Evolutionary conservation across 306 rosid genomes (phyloP).

Genomic region (Medicago arabica): DNA sequence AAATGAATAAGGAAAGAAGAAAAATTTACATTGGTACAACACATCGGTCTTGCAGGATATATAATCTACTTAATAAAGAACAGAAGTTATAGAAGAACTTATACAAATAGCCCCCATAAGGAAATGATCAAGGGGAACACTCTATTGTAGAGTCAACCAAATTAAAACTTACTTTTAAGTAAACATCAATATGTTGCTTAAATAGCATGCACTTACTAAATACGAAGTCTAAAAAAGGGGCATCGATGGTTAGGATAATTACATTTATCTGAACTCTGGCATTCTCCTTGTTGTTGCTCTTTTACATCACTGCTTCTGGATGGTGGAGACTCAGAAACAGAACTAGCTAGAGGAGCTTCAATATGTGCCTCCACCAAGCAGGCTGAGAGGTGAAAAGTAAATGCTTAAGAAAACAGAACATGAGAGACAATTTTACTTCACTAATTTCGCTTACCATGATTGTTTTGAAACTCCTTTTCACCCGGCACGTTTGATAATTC

Average conservation of each 20-base stretch:
- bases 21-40: neutral
- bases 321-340: constrained; percentile 50
- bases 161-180: neutral
- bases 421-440: constrained; percentile 52
- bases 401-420: constrained; percentile 57
- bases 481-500: constrained; percentile 42
- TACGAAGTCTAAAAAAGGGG: constrained; percentile 8
- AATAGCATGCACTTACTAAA: constrained; percentile 4
- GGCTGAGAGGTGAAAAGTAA: constrained; percentile 52
- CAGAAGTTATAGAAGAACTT: neutral
- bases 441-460: constrained; percentile 51
- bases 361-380: constrained; percentile 47
- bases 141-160: neutral
- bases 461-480: constrained; percentile 53
- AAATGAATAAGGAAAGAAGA: constrained; percentile 15
- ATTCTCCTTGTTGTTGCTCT: constrained; percentile 57
- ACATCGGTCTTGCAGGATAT: neutral
- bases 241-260: constrained; percentile 48
- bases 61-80: constrained; percentile 9
- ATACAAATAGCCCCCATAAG: neutral
- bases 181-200: constrained; percentile 17
- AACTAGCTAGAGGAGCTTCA: constrained; percentile 38
- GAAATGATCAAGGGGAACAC: neutral
- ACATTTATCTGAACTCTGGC: constrained; percentile 63
- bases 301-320: constrained; percentile 54